These are phyloP conservation scores for Acanthamoeba triangularis DNA, from an alignment of 208 protist genomes.

Conservation along the genomic window DNA sequence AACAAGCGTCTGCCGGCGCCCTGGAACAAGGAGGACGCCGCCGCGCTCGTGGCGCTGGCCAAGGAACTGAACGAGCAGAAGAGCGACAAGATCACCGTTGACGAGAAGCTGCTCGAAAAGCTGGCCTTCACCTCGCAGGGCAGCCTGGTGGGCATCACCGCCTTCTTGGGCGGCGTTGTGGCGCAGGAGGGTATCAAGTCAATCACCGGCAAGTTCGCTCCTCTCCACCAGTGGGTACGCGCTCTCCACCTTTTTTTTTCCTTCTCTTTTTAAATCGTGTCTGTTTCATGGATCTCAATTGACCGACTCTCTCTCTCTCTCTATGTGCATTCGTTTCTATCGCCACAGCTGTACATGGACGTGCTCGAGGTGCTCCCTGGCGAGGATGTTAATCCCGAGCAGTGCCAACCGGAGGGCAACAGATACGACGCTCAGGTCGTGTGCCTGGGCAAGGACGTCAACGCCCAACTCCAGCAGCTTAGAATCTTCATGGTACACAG, in stretches of 20 bases:
- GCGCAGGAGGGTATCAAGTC: slow-evolving; percentile 91
- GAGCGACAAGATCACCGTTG: slow-evolving; percentile 55
- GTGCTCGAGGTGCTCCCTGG: slow-evolving; percentile 93
- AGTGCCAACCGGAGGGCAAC: slow-evolving; percentile 84
- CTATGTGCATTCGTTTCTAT: neutral
- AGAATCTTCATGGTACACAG: slow-evolving; percentile 86
- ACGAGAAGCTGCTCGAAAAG: slow-evolving; percentile 79
- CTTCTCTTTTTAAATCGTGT: too few species aligned
- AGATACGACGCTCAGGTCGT: slow-evolving; percentile 85
- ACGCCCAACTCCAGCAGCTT: slow-evolving; percentile 80
- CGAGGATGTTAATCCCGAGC: slow-evolving; percentile 92
- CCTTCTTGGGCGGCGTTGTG: slow-evolving; percentile 89
- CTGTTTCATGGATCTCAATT: too few species aligned
- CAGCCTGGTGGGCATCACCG: slow-evolving; percentile 72
- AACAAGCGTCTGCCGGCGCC: slow-evolving; percentile 73
- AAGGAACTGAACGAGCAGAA: slow-evolving; percentile 22
- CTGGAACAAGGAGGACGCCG: slow-evolving; percentile 78
- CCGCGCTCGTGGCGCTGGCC: slow-evolving; percentile 59
- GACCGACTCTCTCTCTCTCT: too few species aligned
- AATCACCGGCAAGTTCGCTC: slow-evolving; percentile 96
- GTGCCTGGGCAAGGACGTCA: slow-evolving; percentile 86
- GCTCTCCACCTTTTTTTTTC: too few species aligned
- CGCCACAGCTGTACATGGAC: slow-evolving; percentile 94
- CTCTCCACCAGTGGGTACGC: slow-evolving; percentile 95
- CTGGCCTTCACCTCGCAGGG: slow-evolving; percentile 86